Evolutionary conservation across 805 yeast genomes (phyloP).

Genomic region (Starmerella cellae): DNA sequence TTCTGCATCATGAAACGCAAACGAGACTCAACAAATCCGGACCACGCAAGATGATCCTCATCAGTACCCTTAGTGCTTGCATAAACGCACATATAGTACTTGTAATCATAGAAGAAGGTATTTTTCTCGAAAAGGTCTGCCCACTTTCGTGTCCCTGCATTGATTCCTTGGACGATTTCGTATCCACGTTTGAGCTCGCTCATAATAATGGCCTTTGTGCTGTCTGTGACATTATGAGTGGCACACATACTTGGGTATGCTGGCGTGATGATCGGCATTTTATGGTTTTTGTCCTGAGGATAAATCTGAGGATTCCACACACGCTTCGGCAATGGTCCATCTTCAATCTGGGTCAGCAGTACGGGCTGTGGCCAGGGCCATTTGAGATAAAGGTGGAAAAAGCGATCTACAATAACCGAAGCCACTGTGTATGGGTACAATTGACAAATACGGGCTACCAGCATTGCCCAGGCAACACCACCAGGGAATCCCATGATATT

Average conservation of each 20-base stretch:
- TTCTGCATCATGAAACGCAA: constrained; percentile 70
- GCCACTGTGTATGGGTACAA: constrained; percentile 92
- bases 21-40: constrained; percentile 85
- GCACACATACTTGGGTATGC: constrained; percentile 99
- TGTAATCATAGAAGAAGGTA: constrained; percentile 69
- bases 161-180: constrained; percentile 55
- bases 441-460: constrained; percentile 96
- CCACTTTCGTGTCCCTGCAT: constrained; percentile 56
- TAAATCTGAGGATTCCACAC: constrained; percentile 94
- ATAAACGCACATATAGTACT: constrained; percentile 70
- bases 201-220: constrained; percentile 73
- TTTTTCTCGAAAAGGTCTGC: constrained; percentile 62
- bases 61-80: constrained; percentile 59
- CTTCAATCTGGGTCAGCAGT: constrained; percentile 79
- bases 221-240: constrained; percentile 82
- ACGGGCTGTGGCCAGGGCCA: constrained; percentile 99
- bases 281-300: constrained; percentile 75
- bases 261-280: constrained; percentile 97
- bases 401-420: constrained; percentile 78
- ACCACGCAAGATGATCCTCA: constrained; percentile 83
- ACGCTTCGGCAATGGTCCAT: constrained; percentile 89
- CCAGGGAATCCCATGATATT: constrained; percentile 97
- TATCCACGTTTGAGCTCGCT: constrained; percentile 69
- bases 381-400: constrained; percentile 68
- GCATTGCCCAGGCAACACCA: constrained; percentile 99